Conservation (phyloP, 257 asterid species). For the Nicotiana undulata region DNA sequence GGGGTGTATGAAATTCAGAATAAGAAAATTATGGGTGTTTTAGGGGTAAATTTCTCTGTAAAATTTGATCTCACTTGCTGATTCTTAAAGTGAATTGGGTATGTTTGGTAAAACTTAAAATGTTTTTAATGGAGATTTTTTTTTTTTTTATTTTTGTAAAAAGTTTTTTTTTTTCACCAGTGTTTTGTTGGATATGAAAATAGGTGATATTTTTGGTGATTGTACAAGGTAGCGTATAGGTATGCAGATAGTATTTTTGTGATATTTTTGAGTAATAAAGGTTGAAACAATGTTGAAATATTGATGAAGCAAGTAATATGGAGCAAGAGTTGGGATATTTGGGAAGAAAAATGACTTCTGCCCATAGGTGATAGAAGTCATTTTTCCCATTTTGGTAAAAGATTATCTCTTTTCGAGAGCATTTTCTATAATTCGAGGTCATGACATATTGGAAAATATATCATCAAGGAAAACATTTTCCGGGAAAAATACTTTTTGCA, state of each 20-base stretch:
- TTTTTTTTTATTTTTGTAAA: accelerated
- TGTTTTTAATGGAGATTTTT: background rate
- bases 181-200: background rate
- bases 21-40: background rate
- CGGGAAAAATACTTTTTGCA: background rate
- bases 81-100: background rate
- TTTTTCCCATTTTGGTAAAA: background rate
- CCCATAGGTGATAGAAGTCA: background rate
- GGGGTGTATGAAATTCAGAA: background rate
- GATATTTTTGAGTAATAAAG: background rate
- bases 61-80: background rate
- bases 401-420: background rate
- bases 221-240: background rate
- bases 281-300: background rate
- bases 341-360: background rate
- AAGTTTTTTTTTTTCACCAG: background rate
- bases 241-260: background rate
- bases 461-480: background rate
- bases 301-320: background rate
- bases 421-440: background rate
- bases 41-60: background rate
- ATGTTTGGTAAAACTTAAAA: background rate
- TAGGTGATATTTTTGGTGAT: background rate
- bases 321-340: background rate
- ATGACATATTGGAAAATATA: background rate